These are phyloP conservation scores for Globisporangium okanoganense DNA, from an alignment of 352 stramenopile species.

Conservation along the genomic window DNA sequence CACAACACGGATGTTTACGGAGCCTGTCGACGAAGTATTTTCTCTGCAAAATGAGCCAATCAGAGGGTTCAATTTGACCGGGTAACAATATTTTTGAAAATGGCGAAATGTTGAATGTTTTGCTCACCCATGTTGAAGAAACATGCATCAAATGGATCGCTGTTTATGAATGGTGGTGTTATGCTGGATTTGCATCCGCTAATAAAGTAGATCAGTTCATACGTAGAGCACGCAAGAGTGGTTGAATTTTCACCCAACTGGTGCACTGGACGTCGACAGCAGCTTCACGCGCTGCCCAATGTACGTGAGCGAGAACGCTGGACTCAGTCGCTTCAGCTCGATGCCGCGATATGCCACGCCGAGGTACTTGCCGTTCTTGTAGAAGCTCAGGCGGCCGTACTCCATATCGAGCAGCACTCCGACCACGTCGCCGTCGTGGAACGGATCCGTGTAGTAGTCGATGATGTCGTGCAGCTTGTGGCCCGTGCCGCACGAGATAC, in stretches of 20 bases:
- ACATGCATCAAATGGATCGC: neutral
- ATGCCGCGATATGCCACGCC: constrained; percentile 69
- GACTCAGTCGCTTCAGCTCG: constrained; percentile 49
- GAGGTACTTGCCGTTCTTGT: constrained; percentile 72
- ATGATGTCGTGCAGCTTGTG: constrained; percentile 77
- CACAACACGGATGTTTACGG: constrained; percentile 6
- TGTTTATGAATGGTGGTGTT: neutral
- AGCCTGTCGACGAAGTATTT: neutral
- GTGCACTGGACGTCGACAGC: constrained; percentile 47
- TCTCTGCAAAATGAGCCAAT: neutral
- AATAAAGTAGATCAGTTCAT: constrained; percentile 2
- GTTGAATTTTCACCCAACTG: constrained; percentile 21
- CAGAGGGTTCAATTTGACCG: neutral
- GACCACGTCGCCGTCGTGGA: constrained; percentile 69
- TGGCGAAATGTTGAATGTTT: neutral
- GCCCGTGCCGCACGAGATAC: constrained; percentile 64
- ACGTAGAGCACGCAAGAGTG: neutral
- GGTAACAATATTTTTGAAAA: neutral
- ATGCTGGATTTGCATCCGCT: neutral
- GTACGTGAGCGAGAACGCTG: constrained; percentile 68
- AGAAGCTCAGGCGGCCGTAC: constrained; percentile 69
- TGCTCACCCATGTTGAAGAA: neutral
- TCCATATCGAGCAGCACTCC: constrained; percentile 77
- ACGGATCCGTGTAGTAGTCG: constrained; percentile 71
- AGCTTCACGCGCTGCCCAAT: constrained; percentile 66